Evolutionary conservation across 208 protist genomes (phyloP).

Genomic region (Crithidia fasciculata): DNA sequence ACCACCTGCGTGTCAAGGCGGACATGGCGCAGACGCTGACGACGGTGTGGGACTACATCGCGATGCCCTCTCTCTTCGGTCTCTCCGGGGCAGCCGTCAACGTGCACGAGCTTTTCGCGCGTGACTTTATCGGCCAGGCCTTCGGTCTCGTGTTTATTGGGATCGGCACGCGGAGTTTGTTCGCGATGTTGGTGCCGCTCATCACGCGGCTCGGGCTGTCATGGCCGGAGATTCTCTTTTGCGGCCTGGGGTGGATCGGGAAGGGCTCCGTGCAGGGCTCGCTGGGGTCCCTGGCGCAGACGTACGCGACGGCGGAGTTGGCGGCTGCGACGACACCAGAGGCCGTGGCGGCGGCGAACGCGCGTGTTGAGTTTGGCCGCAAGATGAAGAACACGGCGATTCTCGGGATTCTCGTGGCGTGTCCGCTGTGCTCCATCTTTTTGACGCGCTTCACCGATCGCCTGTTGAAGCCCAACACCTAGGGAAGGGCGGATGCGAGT

Average conservation of each 20-base stretch:
- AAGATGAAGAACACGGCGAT: slow-evolving; percentile 65
- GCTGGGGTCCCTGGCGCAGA: slow-evolving; percentile 36
- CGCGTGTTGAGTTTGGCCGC: slow-evolving; percentile 31
- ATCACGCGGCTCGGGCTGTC: slow-evolving; percentile 42
- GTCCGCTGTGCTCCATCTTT: slow-evolving; percentile 64
- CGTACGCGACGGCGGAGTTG: slow-evolving; percentile 35
- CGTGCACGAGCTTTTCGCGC: slow-evolving; percentile 50
- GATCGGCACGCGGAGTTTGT: slow-evolving; percentile 45
- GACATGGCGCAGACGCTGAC: slow-evolving; percentile 54
- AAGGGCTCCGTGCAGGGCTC: slow-evolving; percentile 63
- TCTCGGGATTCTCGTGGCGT: slow-evolving; percentile 55
- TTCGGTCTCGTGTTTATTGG: slow-evolving; percentile 55
- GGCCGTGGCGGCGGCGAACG: slow-evolving; percentile 19
- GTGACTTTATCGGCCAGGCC: slow-evolving; percentile 40
- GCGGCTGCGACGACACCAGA: slow-evolving; percentile 31
- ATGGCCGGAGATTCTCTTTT: slow-evolving; percentile 57
- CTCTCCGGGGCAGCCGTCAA: slow-evolving; percentile 50
- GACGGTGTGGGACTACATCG: slow-evolving; percentile 60
- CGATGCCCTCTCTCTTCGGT: slow-evolving; percentile 65
- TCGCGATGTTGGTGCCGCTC: slow-evolving; percentile 38
- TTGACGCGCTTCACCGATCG: slow-evolving; percentile 39
- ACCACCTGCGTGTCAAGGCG: slow-evolving; percentile 41
- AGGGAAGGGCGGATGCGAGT: background rate
- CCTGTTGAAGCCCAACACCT: slow-evolving; percentile 44
- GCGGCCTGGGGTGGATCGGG: slow-evolving; percentile 57